Base-by-base conservation (phyloP, 1,284 basidiomycete species). In the Neotropicomus parvogracilis region DNA sequence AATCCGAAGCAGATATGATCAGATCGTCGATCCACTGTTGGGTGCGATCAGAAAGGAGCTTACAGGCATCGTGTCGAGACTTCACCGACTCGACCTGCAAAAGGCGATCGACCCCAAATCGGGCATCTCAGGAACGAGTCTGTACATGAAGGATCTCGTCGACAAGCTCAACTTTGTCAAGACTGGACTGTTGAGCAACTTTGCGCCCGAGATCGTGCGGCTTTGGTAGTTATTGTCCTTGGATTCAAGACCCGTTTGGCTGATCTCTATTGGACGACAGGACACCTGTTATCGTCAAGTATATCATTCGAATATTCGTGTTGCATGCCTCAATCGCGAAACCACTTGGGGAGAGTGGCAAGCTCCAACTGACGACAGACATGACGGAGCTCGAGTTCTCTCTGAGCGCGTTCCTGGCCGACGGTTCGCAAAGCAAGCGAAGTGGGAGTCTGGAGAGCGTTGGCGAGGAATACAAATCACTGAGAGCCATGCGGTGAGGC, bases 301-400 rank as follows among this genome's bases (percentile, higher is more conserved):
- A 85, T 63, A 81, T 88, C 24, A 84, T 95, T 41, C 78, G 79
- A 54, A 86, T 82, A 2, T 98, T 97, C 68, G 80, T 97, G 9
- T 67, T 97, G 41, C 91, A 98, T 61, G 86, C 88, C 11, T 92
- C 90, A 14, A 90, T 97, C 46, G 86, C 87, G 11, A 83, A 83
- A 56, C 92, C 92, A 0, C 75, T 97, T 4, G 85, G 89, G 12
- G 95, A 98, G 70, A 80, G 79, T 50, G 90, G 92, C 2, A 95
- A 95, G 63, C 75, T 98, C 29, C 91, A 94, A 67, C 75, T 98
- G 51, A 91, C 92, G 46, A 88, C 84, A 44, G 95, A 98, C 65
- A 95, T 97, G 91, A 89, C 95, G 0, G 90, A 94, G 65, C 77
- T 98, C 44, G 95, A 98, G 70, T 95, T 97, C 66, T 83, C 87